Percentiles rank a stretch among this genome's conserved stretches.
These are phyloP conservation scores for Penicillium ochrochloron DNA, from an alignment of 495 filamentous ascomycete species.

Conservation along the genomic window DNA sequence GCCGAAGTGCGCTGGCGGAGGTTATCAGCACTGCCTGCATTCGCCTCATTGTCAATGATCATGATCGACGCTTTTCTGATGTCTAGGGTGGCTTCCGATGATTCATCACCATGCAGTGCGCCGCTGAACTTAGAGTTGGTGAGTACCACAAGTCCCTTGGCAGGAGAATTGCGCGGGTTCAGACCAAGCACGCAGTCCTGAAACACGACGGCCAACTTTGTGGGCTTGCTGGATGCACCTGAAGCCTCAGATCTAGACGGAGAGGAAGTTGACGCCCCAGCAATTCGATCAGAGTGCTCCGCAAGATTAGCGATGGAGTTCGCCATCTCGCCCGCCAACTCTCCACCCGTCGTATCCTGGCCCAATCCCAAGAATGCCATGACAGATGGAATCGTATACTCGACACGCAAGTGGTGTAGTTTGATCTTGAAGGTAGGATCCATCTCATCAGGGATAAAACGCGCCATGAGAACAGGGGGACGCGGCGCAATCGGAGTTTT, in stretches of 20 bases:
- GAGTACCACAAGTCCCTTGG: constrained; percentile 77
- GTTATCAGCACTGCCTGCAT: constrained; percentile 51
- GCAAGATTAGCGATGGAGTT: constrained; percentile 79
- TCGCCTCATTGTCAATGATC: constrained; percentile 75
- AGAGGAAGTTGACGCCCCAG: constrained; percentile 25
- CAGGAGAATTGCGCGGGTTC: constrained; percentile 75
- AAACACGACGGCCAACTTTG: constrained; percentile 74
- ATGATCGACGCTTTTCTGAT: constrained; percentile 81
- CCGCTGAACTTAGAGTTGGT: constrained; percentile 73
- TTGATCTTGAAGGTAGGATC: constrained; percentile 89
- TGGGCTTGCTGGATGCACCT: constrained; percentile 46
- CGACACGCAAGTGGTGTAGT: constrained; percentile 75
- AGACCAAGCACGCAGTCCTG: constrained; percentile 82
- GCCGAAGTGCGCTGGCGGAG: constrained; percentile 51
- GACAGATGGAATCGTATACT: constrained; percentile 82
- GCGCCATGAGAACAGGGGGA: constrained; percentile 71
- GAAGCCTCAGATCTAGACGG: constrained; percentile 21
- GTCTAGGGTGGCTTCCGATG: constrained; percentile 63
- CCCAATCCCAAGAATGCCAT: constrained; percentile 75
- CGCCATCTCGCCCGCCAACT: constrained; percentile 74
- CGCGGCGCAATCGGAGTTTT: constrained; percentile 28
- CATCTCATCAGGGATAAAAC: constrained; percentile 91
- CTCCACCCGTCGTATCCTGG: constrained; percentile 70
- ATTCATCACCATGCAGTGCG: constrained; percentile 61
- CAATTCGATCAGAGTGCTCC: constrained; percentile 42